Evolutionary conservation across 768 basidiomycete species (phyloP).

Genomic region (Rhodotorula babjevae): DNA sequence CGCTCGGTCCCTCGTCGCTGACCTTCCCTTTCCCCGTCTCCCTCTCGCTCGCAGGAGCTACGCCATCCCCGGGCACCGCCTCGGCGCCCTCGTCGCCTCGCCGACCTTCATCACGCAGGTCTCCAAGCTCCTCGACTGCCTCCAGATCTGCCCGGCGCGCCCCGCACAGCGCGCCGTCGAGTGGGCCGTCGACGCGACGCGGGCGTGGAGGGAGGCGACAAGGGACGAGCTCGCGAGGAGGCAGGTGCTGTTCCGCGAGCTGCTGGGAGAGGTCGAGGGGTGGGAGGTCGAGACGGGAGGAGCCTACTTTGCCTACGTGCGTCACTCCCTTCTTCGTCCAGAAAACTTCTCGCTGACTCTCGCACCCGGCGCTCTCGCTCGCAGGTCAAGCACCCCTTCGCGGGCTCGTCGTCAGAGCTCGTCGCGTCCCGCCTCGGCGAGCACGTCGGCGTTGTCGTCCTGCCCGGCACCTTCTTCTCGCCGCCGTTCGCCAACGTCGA

Average conservation of each 20-base stretch:
- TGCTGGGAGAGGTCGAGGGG: constrained; percentile 51
- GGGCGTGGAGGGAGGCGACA: constrained; percentile 55
- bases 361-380: no score
- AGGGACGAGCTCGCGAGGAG: constrained; percentile 55
- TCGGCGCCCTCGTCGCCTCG: constrained; percentile 66
- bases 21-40: no score
- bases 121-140: constrained; percentile 65
- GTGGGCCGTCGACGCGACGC: constrained; percentile 56
- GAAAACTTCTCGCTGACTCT: neutral
- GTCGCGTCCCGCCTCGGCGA: constrained; percentile 61
- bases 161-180: constrained; percentile 64
- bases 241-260: constrained; percentile 56
- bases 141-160: constrained; percentile 70
- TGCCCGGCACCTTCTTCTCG: constrained; percentile 53
- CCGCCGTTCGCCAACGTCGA: constrained; percentile 15
- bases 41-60: constrained; percentile 55
- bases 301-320: constrained; percentile 74
- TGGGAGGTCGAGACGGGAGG: constrained; percentile 67
- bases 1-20: neutral
- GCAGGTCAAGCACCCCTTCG: constrained; percentile 55
- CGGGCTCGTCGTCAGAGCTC: constrained; percentile 51
- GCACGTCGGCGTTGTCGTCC: constrained; percentile 61
- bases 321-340: constrained; percentile 12
- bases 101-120: constrained; percentile 56
- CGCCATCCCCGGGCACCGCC: constrained; percentile 73